phyloP scores from a whole-genome alignment of 345 rosid genomes.

The Hevea brasiliensis region DNA sequence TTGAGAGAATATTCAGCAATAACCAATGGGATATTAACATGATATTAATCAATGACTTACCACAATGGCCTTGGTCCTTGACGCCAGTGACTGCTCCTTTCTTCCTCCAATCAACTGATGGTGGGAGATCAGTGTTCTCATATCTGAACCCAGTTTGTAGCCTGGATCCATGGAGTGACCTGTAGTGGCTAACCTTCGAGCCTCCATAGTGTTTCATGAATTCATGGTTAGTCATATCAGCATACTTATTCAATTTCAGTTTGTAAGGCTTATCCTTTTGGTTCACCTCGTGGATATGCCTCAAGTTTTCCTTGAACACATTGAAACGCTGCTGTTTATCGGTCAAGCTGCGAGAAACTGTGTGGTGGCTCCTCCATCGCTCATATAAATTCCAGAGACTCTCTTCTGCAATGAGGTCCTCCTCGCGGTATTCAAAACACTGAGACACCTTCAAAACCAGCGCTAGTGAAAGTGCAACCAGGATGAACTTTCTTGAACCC shows the following conservation, averaged over 20 bases:
- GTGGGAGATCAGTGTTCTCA: constrained; percentile 25
- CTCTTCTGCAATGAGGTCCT: constrained; percentile 25
- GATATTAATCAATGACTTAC: constrained; percentile 4
- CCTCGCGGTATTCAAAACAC: constrained; percentile 22
- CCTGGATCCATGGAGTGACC: constrained; percentile 32
- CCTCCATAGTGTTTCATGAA: constrained; percentile 26
- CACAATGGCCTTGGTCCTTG: constrained; percentile 43
- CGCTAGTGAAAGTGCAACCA: constrained; percentile 15
- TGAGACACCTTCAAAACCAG: constrained; percentile 10
- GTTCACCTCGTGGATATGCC: constrained; percentile 17
- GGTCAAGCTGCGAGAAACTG: constrained; percentile 21
- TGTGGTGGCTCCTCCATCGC: constrained; percentile 25
- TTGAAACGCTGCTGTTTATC: constrained; percentile 25
- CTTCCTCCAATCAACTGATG: constrained; percentile 42
- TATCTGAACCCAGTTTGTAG: constrained; percentile 20
- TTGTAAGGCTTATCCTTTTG: constrained; percentile 28
- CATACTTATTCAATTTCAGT: constrained; percentile 32
- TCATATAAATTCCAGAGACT: constrained; percentile 24
- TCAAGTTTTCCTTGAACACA: constrained; percentile 20
- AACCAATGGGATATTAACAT: too few species aligned
- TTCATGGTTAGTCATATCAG: constrained; percentile 47
- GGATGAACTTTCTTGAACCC: constrained; percentile 9
- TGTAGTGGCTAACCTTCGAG: constrained; percentile 40
- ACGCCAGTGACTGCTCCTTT: constrained; percentile 39
- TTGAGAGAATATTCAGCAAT: too few species aligned